Evolutionary conservation across 495 filamentous ascomycete genomes (phyloP), one percentile per base, ranked within the genome.

Genomic region (Clohesyomyces aquaticus): DNA sequence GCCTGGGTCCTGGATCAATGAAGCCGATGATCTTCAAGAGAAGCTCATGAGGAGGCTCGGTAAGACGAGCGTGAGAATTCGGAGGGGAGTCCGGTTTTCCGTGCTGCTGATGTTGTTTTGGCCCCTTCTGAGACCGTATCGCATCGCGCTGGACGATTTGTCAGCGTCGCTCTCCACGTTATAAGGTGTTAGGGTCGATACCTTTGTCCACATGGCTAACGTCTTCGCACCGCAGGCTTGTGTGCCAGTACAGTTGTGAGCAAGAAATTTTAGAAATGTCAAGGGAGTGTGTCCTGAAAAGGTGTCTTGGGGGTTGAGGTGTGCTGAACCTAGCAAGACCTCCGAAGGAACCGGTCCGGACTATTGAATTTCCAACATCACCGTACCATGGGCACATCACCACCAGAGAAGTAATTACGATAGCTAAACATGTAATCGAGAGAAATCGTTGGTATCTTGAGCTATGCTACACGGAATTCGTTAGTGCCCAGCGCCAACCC

Each of bases 381-480:
- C 32, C 14, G 14, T 38, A n/a, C n/a, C n/a, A n/a, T n/a, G n/a
- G n/a, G n/a, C 32, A 38, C 32, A 38, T 38, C 32, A 38, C 6
- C 32, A 38, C 14, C 6, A 6, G 14, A 38, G 32, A 38, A 38
- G 32, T 14, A n/a, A n/a, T n/a, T n/a, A n/a, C n/a, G n/a, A n/a
- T n/a, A n/a, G n/a, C 14, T 14, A 38, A 6, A 6, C 14, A 38
- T 6, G 32, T 38, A 38, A 38, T 38, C 32, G 32, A 38, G 32
- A 38, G n/a, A n/a, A 38, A 38, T 38, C 32, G 32, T 38, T 38
- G 32, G 32, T 38, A 38, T 38, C 32, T 38, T 38, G 32, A 38
- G 14, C 14, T 38, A 38, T 38, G 32, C 32, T 38, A 38, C 32
- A 38, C 32, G 32, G 32, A 38, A 14, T 6, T 38, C 32, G 32